Percentiles rank a stretch among this genome's conserved stretches.
phyloP scores from a whole-genome alignment of 2,329 filamentous ascomycete species.

The Pyrenophora graminea region DNA sequence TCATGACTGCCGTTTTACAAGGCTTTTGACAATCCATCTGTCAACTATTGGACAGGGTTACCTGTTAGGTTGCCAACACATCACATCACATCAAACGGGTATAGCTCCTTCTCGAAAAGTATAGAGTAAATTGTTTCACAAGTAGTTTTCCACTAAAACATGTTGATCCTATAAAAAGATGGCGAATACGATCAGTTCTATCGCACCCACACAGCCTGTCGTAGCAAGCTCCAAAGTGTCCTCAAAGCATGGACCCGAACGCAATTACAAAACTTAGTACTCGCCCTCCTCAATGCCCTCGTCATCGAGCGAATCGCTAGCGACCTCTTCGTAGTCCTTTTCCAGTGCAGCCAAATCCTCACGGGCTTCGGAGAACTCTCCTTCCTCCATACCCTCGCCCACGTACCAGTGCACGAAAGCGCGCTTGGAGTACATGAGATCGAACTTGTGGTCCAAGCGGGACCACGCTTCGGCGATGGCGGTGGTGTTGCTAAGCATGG shows the following conservation, averaged over 20 bases:
- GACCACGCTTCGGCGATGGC: slow-evolving; percentile 76
- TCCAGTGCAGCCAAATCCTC: slow-evolving; percentile 84
- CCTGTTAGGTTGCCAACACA: too few relatives aligned
- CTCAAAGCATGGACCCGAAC: slow-evolving; percentile 16
- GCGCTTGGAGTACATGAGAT: slow-evolving; percentile 78
- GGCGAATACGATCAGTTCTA: not conserved
- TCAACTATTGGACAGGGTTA: too few relatives aligned
- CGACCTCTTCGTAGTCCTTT: slow-evolving; percentile 87
- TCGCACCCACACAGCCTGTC: not conserved
- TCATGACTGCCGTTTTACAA: not conserved
- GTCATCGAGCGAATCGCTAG: slow-evolving; percentile 66
- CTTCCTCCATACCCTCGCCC: slow-evolving; percentile 90
- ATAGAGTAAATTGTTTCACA: too few relatives aligned
- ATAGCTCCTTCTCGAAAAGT: too few relatives aligned
- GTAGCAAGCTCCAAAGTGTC: slow-evolving; percentile 21
- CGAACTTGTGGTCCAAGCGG: slow-evolving; percentile 74
- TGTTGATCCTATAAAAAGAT: not conserved
- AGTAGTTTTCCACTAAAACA: not conserved
- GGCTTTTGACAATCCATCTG: too few relatives aligned
- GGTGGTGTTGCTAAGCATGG: slow-evolving; percentile 76
- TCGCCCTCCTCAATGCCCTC: slow-evolving; percentile 60
- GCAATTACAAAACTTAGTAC: slow-evolving; percentile 43
- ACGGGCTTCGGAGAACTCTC: slow-evolving; percentile 84
- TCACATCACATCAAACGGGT: too few relatives aligned
- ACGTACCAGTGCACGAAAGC: slow-evolving; percentile 81